A percentile compares a stretch with the other conserved stretches of the same genome.
Conservation (phyloP, 441 rosid species). For the Pelargonium myrrhifolium region DNA sequence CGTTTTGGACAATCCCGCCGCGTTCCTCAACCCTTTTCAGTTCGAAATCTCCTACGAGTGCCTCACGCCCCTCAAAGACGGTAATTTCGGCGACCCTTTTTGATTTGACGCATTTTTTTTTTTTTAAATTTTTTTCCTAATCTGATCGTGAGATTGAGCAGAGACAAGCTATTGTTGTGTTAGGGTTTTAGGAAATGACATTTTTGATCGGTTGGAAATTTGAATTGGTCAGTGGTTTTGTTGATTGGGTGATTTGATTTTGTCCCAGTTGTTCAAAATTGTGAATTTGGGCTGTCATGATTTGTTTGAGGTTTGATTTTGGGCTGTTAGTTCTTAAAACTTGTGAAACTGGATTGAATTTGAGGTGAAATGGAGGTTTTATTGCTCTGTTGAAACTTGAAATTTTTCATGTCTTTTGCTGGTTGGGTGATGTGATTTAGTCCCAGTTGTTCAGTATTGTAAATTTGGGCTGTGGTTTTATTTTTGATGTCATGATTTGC, state of each 20-base stretch:
- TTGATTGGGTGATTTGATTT: not conserved
- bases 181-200: not conserved
- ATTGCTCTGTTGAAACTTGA: too few species aligned
- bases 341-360: too few species aligned
- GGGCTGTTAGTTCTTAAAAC: too few species aligned
- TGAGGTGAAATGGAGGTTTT: too few species aligned
- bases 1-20: conserved; percentile 86
- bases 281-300: not conserved
- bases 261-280: not conserved
- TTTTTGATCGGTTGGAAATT: not conserved
- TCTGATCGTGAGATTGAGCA: not conserved
- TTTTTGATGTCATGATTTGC: not conserved
- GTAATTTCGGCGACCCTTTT: conserved; percentile 27
- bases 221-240: not conserved
- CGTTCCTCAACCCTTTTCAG: conserved; percentile 77
- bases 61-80: conserved; percentile 87
- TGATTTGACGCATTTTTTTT: not conserved
- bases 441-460: too few species aligned
- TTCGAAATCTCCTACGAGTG: conserved; percentile 98
- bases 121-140: too few species aligned
- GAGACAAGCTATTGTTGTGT: not conserved
- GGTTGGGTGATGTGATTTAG: too few species aligned
- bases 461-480: too few species aligned
- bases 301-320: not conserved
- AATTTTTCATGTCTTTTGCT: too few species aligned